Evolutionary conservation across 257 asterid genomes (phyloP), one percentile per base, ranked within the genome.

Genomic region (Pogostemon cablin): DNA sequence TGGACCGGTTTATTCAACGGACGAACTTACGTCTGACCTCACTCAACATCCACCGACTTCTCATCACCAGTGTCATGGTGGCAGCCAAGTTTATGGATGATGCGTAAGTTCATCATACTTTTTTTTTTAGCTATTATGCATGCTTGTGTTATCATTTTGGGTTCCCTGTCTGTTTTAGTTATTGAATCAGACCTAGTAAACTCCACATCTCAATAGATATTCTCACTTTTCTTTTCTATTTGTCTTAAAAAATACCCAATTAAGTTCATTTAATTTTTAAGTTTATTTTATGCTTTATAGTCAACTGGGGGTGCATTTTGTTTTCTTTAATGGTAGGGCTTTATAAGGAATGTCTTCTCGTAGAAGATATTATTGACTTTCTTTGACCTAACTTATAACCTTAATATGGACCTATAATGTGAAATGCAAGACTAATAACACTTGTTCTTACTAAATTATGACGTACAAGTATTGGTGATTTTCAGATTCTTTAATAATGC

Each of bases 1-100:
- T 89, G 72, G 97, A 95, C 72, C 86, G 89, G 76, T 95, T 82
- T 75, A 71, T 88, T 73, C 86, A 82, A 63, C 79, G 77, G 55
- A 85, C 88, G 7, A 73, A 80, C 47, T 46, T 85, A 7, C 43
- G 68, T 62, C 64, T 91, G 50, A 87, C 95, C 20, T 85, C 96
- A 41, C 90, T 91, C 72, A 95, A 85, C 72, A 78, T 91, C 50
- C 99, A 95, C 74, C 85, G 98, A 0, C 93, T 95, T 71, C 80
- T 95, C 4, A 89, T 95, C 74, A 91, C 97, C 35, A 84, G 99
- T 41, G 81, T 91, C 52, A 89, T 91, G 99, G 88, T 91, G 74
- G 98, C 99, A 2, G 97, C 97, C 34, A 95, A 95, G 74, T 95
- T 85, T 73, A 83, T 88, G 75, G 99, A 95, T 62, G 98, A 95